phyloP scores from a whole-genome alignment of 2,329 filamentous ascomycete genomes.

The Xylariales sp. region DNA sequence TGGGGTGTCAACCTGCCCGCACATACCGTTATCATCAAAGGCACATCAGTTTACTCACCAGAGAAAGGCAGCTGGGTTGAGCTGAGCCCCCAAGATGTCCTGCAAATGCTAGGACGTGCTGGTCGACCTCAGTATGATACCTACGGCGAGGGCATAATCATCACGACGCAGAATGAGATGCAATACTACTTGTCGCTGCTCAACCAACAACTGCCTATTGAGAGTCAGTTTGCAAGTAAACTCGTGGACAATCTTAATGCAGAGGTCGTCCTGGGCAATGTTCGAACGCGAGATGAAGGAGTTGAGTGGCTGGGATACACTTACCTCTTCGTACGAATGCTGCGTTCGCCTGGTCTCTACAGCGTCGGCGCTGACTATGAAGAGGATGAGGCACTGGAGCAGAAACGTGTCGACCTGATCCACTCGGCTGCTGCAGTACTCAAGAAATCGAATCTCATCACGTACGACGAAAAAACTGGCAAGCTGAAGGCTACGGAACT shows the following conservation, averaged over 20 bases:
- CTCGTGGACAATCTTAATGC: slow-evolving; percentile 95
- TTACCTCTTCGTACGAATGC: slow-evolving; percentile 96
- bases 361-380: slow-evolving; percentile 96
- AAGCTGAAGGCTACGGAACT: slow-evolving; percentile 88
- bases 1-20: slow-evolving; percentile 99
- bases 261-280: slow-evolving; percentile 90
- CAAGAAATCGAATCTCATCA: slow-evolving; percentile 82
- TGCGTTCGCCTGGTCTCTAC: slow-evolving; percentile 89
- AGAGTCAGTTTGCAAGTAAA: slow-evolving; percentile 91
- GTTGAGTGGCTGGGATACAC: slow-evolving; percentile 99
- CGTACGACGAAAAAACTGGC: slow-evolving; percentile 92
- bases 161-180: slow-evolving; percentile 90
- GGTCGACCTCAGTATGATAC: slow-evolving; percentile 96
- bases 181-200: slow-evolving; percentile 95
- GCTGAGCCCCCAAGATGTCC: slow-evolving; percentile 90
- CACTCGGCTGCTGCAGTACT: slow-evolving; percentile 87
- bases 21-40: slow-evolving; percentile 98
- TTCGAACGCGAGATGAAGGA: slow-evolving; percentile 85
- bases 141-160: slow-evolving; percentile 97
- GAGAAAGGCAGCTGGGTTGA: slow-evolving; percentile 99
- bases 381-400: slow-evolving; percentile 83
- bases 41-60: slow-evolving; percentile 94
- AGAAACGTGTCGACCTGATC: slow-evolving; percentile 95
- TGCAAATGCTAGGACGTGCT: slow-evolving; percentile 97
- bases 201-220: slow-evolving; percentile 95